Percentiles rank a stretch among this genome's conserved stretches.
Conservation (phyloP, 352 stramenopile genomes). For the Labyrinthula sp. region DNA sequence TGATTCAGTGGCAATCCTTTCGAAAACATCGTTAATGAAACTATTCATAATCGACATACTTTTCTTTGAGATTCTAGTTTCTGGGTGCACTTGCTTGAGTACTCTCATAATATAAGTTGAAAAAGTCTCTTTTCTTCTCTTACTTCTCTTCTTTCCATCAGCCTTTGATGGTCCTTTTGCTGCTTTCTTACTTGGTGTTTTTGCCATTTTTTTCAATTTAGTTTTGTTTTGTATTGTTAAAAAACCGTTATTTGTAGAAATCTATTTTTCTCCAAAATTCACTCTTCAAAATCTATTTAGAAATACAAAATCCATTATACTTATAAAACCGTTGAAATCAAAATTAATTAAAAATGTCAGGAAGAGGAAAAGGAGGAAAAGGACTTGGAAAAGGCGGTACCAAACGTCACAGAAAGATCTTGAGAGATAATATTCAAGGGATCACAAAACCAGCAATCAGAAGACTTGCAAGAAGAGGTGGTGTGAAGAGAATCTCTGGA, state of each 20-base stretch:
- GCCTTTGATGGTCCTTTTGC: conserved; percentile 47
- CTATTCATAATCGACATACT: conserved; percentile 47
- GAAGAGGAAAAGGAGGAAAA: conserved; percentile 28
- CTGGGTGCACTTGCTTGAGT: conserved; percentile 45
- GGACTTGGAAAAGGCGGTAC: conserved; percentile 29
- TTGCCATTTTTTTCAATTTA: conserved; percentile 34
- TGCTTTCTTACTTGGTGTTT: conserved; percentile 76
- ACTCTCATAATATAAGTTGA: conserved; percentile 61
- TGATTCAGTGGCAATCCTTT: conserved; percentile 82
- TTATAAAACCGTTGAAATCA: too few relatives aligned
- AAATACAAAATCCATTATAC: too few relatives aligned
- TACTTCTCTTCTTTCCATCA: conserved; percentile 31
- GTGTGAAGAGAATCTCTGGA: conserved; percentile 39
- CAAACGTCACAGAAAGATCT: conserved; percentile 31
- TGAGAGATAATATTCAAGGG: conserved; percentile 62
- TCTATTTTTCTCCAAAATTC: too few relatives aligned
- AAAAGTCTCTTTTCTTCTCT: conserved; percentile 51
- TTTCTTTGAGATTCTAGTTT: conserved; percentile 42
- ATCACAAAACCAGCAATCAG: conserved; percentile 83
- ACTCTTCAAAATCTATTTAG: too few relatives aligned
- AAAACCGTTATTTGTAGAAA: too few relatives aligned
- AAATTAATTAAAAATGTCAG: conserved; percentile 18
- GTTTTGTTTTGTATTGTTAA: too few relatives aligned
- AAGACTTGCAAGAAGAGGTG: conserved; percentile 67
- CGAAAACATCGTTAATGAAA: conserved; percentile 98